These are phyloP conservation scores for Albizia julibrissin DNA, from an alignment of 306 rosid species.

Conservation along the genomic window DNA sequence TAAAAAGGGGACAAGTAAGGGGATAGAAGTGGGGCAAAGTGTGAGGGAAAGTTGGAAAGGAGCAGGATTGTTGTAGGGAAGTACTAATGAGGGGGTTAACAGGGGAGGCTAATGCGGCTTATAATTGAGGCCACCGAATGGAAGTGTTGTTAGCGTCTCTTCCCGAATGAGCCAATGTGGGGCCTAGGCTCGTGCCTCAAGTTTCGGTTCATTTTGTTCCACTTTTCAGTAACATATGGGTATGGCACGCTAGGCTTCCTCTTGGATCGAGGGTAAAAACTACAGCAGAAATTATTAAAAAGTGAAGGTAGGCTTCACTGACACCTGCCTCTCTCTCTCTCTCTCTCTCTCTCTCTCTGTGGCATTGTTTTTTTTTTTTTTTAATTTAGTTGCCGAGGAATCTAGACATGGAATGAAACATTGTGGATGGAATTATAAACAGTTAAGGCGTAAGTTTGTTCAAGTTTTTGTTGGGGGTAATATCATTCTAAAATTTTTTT, in stretches of 20 bases:
- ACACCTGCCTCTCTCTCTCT: neutral
- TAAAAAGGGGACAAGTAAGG: no score
- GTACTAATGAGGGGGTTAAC: constrained; percentile 29
- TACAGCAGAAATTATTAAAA: neutral
- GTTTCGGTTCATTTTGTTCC: constrained; percentile 16
- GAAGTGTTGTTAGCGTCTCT: neutral
- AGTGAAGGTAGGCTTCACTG: neutral
- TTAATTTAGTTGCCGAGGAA: neutral
- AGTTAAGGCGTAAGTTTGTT: no score
- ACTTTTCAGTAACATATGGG: neutral
- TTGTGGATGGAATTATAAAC: neutral
- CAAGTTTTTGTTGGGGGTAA: no score
- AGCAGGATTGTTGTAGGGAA: no score
- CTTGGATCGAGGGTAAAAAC: neutral
- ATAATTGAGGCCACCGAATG: constrained; percentile 38
- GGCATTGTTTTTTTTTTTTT: neutral
- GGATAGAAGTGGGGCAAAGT: constrained; percentile 36
- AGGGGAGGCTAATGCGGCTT: constrained; percentile 40
- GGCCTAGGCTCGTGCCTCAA: constrained; percentile 41
- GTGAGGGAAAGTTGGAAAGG: constrained; percentile 31
- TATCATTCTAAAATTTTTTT: no score
- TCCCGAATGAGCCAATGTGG: constrained; percentile 28
- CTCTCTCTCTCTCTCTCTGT: neutral
- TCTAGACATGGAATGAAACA: neutral
- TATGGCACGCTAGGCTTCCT: neutral